Base-by-base conservation (phyloP, 148 eudicot genomes). In the Rhododendron mucronatum region DNA sequence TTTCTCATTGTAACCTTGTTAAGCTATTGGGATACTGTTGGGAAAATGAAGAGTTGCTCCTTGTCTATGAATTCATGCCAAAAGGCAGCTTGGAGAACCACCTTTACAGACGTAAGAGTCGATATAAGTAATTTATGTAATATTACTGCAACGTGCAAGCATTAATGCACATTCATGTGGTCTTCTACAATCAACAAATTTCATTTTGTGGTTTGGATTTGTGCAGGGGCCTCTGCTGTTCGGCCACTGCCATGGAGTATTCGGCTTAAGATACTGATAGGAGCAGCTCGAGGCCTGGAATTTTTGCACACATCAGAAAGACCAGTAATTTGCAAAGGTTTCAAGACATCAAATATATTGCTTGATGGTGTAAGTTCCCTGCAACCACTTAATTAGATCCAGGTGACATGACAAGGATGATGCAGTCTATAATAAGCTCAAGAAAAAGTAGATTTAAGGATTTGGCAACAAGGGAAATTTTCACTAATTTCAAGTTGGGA, bases 241-340 rank as follows among this genome's bases (percentile, higher is more conserved):
- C 95, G 93, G 87, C 95, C 98, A 80, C 98, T 96, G 61, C 94
- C 98, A 51, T 96, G 98, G 99, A 94, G 86, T n/a, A 80, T 91
- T 44, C 90, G 97, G 90, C 91, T 96, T 47, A 95, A 94, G 86
- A 92, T 96, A 57, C 90, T 89, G 33, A 91, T 92, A 30, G 98
- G 98, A 86, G 99, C 98, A 80, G 96, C 98, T 82, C 91, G 94
- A 57, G 99, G 99, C 39, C 80, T 96, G 81, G 92, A 91, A 33
- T 95, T 92, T 87, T 87, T 96, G 76, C 99, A 96, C 61, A 71
- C 93, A 55, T 90, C 92, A 14, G 93, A 93, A 78, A 93, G 89
- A 48, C 91, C 93, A 53, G 93, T 94, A 5, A 96, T 96, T 13
- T 95, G 89, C 67, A 89, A 98, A 67, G 98, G 93, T 63, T 94